These are phyloP conservation scores for Xylaria hypoxylon DNA, from an alignment of 2,329 filamentous ascomycete genomes.

Conservation along the genomic window DNA sequence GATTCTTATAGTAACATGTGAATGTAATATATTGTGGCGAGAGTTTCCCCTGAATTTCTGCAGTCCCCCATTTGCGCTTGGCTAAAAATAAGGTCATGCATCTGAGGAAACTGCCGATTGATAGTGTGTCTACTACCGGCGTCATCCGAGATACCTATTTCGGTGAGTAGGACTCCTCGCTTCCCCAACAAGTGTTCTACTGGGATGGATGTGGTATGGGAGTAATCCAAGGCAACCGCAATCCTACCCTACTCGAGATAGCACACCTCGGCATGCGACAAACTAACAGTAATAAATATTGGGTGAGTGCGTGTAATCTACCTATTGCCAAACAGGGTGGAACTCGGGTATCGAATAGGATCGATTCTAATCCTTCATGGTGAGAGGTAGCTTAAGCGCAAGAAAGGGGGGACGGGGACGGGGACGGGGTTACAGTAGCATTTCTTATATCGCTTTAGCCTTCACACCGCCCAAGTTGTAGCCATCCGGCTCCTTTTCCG, in stretches of 20 bases:
- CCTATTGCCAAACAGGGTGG: background rate
- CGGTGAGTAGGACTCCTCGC: background rate
- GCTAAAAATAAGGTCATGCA: too few species aligned
- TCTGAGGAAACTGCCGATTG: background rate
- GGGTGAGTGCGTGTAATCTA: background rate
- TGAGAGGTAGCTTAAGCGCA: background rate
- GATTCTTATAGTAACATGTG: background rate
- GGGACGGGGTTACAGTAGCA: conserved; percentile 15
- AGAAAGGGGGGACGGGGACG: background rate
- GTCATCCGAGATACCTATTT: background rate
- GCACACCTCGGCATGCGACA: background rate
- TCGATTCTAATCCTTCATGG: background rate
- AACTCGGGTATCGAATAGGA: background rate
- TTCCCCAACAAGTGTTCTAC: background rate
- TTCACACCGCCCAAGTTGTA: conserved; percentile 6
- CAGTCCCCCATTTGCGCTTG: too few species aligned
- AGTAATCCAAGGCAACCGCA: background rate
- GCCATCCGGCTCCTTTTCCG: conserved; percentile 20
- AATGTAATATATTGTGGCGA: background rate
- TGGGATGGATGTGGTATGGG: background rate
- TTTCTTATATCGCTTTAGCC: background rate
- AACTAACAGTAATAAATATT: background rate
- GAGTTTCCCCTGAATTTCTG: too few species aligned
- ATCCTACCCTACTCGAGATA: background rate
- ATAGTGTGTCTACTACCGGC: background rate